Evolutionary conservation across 1,139 yeast species (phyloP).

Genomic region (Scheffersomyces parashehatae): DNA sequence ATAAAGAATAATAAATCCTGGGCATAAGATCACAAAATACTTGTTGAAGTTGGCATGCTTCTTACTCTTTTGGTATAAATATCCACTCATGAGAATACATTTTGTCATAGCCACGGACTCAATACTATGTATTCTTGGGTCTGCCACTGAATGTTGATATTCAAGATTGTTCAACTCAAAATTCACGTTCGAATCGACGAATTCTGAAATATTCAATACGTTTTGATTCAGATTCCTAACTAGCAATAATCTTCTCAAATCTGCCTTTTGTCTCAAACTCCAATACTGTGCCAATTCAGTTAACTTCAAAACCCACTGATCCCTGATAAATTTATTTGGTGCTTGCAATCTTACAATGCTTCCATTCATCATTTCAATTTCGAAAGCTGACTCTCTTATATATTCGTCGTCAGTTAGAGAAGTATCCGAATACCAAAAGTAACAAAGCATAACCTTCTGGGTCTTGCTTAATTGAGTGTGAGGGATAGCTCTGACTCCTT

Average conservation of each 20-base stretch:
- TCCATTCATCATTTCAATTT: conserved; percentile 51
- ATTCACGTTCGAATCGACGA: conserved; percentile 56
- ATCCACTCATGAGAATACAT: conserved; percentile 63
- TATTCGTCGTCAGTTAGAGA: conserved; percentile 27
- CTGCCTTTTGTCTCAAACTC: conserved; percentile 49
- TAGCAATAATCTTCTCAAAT: conserved; percentile 34
- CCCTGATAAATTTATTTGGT: conserved; percentile 47
- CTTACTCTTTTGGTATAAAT: conserved; percentile 64
- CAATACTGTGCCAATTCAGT: conserved; percentile 55
- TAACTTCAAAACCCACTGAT: conserved; percentile 66
- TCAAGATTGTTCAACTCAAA: conserved; percentile 58
- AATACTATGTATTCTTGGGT: conserved; percentile 53
- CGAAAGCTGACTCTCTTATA: conserved; percentile 49
- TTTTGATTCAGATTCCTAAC: conserved; percentile 49
- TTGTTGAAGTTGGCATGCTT: conserved; percentile 67
- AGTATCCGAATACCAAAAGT: conserved; percentile 45
- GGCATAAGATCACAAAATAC: conserved; percentile 64
- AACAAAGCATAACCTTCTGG: conserved; percentile 38
- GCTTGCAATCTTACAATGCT: conserved; percentile 58
- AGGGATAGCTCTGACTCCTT: conserved; percentile 31
- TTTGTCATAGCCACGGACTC: conserved; percentile 60
- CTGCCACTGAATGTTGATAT: conserved; percentile 51
- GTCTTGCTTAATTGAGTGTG: conserved; percentile 25
- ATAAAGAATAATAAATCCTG: conserved; percentile 63
- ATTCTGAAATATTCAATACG: conserved; percentile 53